phyloP scores from a whole-genome alignment of 2,329 filamentous ascomycete genomes.

The Fusarium mexicanum region DNA sequence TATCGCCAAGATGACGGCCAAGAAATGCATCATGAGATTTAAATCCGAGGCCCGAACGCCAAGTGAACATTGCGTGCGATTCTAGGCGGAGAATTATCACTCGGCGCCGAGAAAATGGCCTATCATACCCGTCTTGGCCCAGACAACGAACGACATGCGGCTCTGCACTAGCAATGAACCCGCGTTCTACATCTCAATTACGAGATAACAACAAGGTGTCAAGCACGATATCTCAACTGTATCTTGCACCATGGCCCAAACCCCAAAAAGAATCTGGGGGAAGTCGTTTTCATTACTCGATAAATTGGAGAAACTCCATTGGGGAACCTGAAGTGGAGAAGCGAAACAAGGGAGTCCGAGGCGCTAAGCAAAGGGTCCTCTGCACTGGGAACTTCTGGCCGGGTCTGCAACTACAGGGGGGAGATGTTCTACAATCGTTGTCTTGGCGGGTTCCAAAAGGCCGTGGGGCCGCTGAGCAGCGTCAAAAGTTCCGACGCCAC shows the following conservation, averaged over 20 bases:
- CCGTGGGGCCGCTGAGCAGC: constrained; percentile 10
- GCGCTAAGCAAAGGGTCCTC: constrained; percentile 37
- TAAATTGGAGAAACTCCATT: not conserved
- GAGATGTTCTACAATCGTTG: not conserved
- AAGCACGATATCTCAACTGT: constrained; percentile 18
- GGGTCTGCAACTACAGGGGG: constrained; percentile 10
- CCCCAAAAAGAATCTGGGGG: constrained; percentile 21
- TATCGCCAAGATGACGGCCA: not conserved
- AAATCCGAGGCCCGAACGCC: not conserved
- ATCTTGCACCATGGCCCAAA: constrained; percentile 14
- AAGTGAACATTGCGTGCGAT: constrained; percentile 18
- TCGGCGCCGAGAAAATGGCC: constrained; percentile 1
- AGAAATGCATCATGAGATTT: not conserved
- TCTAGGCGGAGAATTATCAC: not conserved
- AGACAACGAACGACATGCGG: not conserved
- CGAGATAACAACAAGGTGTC: constrained; percentile 3
- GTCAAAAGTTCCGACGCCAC: constrained; percentile 32
- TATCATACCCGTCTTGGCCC: not conserved
- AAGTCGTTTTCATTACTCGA: constrained; percentile 25
- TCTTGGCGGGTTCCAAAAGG: constrained; percentile 31
- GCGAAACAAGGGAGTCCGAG: not conserved
- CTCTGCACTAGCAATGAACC: constrained; percentile 1
- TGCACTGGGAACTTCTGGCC: constrained; percentile 8
- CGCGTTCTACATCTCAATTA: not conserved
- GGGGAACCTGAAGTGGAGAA: not conserved